Conservation (phyloP, 768 basidiomycete genomes). For the Tulasnella sp. region DNA sequence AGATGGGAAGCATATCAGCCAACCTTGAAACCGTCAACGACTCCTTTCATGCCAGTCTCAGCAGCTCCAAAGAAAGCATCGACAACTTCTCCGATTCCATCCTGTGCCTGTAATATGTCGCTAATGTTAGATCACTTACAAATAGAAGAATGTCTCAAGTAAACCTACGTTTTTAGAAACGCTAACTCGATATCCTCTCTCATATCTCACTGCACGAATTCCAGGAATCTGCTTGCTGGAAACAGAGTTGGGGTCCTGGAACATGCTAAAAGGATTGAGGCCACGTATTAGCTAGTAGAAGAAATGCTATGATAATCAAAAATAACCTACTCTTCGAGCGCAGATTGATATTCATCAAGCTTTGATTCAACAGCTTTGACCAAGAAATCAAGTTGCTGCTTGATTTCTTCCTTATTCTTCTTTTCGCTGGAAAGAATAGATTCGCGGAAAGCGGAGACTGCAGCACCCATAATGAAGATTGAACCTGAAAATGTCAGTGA, state of each 20-base stretch:
- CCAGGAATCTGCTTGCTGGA: slow-evolving; percentile 4
- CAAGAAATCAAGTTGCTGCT: slow-evolving; percentile 9
- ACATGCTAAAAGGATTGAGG: slow-evolving; percentile 1
- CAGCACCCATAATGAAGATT: not conserved
- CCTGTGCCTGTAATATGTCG: not conserved
- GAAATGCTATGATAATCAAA: not conserved
- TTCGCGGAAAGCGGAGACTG: not conserved
- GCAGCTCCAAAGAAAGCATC: slow-evolving; percentile 7
- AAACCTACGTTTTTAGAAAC: slow-evolving; percentile 1
- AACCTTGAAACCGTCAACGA: not conserved
- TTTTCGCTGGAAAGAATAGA: not conserved
- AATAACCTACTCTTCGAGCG: slow-evolving; percentile 6
- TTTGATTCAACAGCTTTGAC: not conserved
- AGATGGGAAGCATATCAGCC: not conserved
- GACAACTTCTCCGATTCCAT: not conserved
- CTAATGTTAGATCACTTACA: no score
- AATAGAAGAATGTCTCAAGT: no score
- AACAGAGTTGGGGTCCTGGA: not conserved
- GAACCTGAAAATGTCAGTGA: not conserved
- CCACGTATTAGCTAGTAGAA: not conserved
- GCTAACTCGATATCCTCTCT: not conserved
- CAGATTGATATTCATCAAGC: slow-evolving; percentile 11
- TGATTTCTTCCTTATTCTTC: slow-evolving; percentile 4
- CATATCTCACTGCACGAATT: slow-evolving; percentile 6
- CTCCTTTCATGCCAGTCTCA: not conserved